Evolutionary conservation across 2,329 filamentous ascomycete species (phyloP), one percentile per base, ranked within the genome.

Genomic region (Aspergillus sp.): DNA sequence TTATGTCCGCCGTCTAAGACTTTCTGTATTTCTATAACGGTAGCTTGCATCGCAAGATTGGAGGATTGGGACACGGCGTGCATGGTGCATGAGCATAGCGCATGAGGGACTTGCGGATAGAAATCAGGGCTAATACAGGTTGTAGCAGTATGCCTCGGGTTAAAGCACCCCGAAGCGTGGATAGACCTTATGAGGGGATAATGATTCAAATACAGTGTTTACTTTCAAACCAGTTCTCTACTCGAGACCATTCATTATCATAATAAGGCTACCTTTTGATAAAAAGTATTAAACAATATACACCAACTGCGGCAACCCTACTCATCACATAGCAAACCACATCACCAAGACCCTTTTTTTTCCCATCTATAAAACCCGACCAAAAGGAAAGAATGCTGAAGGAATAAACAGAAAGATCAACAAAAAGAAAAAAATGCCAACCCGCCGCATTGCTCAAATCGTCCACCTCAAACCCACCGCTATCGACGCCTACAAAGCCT

Each of bases 401-500:
- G 28, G 30, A 12, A 32, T 2, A 19, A 19, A 12, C 12, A 10
- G 10, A 39, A 39, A 7, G 12, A 19, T 19, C 19, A 19, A n/a
- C 5, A 12, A 41, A 41, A 29, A 5, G 49, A 59, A 28, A n/a
- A 51, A 41, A 48, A 60, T 60, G 54, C 30, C 50, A 29, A 53
- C 57, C 38, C 60, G 58, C 32, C 57, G 84, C 49, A 76, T 88
- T 56, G 85, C 77, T 35, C 86, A 89, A 66, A 83, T 88, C 53
- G 75, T 90, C 45, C 82, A 80, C 60, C 76, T 91, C 47, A 85
- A 82, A 66, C 79, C 80, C 8, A 79, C 84, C 52, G 77, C 72
- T 51, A 70, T 85, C 9, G 76, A 77, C 26, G 77, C 81, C 53
- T 91, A 90, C 71, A 89, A 87, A 64, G 76, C 82, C 57, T 82